These are phyloP conservation scores for Stagonosporopsis vannaccii DNA, from an alignment of 2,329 filamentous ascomycete genomes.

Conservation along the genomic window DNA sequence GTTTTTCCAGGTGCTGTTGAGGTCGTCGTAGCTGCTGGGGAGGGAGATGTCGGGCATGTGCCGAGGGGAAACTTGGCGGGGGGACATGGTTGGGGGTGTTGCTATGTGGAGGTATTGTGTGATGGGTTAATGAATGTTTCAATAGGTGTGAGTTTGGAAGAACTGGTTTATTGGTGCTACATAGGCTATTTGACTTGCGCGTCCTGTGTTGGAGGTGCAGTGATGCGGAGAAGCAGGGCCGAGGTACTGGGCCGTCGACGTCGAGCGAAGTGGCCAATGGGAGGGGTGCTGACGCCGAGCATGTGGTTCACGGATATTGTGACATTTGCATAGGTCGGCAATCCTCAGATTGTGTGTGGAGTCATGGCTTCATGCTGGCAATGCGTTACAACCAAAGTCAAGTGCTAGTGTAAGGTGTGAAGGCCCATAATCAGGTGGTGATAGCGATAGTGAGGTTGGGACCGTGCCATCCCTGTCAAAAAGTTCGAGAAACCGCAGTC, in stretches of 20 bases:
- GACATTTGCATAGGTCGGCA: background rate
- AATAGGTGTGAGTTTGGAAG: background rate
- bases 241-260: constrained; percentile 15
- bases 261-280: constrained; percentile 10
- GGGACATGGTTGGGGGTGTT: constrained; percentile 14
- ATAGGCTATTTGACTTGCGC: constrained; percentile 6
- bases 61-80: constrained; percentile 19
- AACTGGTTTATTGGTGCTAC: constrained; percentile 3
- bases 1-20: constrained; percentile 40
- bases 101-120: background rate
- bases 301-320: background rate
- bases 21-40: constrained; percentile 50
- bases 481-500: constrained; percentile 37
- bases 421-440: background rate
- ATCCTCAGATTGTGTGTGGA: background rate
- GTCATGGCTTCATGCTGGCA: background rate
- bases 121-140: background rate
- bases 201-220: background rate
- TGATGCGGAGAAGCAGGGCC: constrained; percentile 17
- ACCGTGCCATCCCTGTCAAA: constrained; percentile 43
- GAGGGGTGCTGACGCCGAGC: constrained; percentile 7
- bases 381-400: background rate
- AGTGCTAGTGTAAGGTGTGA: background rate
- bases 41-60: constrained; percentile 37
- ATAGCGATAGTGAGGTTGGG: background rate